Percentiles rank a stretch among this genome's conserved stretches.
These are phyloP conservation scores for Zopfia rhizophila DNA, from an alignment of 2,329 filamentous ascomycete species.

Conservation along the genomic window DNA sequence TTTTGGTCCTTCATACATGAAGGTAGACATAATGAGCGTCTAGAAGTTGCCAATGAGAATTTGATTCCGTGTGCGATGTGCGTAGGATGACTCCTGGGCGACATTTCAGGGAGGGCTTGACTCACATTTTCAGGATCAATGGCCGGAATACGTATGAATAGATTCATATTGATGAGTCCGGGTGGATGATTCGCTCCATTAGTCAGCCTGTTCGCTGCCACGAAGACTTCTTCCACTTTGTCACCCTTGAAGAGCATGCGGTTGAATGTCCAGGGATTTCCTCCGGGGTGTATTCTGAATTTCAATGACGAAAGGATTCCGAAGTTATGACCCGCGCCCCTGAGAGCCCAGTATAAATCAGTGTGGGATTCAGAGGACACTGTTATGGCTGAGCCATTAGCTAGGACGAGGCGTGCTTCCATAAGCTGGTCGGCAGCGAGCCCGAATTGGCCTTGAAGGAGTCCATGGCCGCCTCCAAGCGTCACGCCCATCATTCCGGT, in stretches of 20 bases:
- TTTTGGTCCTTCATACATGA: constrained; percentile 30
- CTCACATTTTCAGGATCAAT: constrained; percentile 29
- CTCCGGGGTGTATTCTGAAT: constrained; percentile 1
- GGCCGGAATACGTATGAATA: constrained; percentile 19
- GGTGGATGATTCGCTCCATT: constrained; percentile 14
- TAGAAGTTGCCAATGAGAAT: constrained; percentile 2
- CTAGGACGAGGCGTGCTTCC: constrained; percentile 63
- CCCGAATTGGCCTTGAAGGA: constrained; percentile 64
- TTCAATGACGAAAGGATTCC: constrained; percentile 44
- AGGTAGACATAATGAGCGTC: constrained; percentile 27
- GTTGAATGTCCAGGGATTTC: constrained; percentile 17
- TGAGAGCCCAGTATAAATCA: constrained; percentile 54
- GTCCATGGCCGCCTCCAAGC: constrained; percentile 68
- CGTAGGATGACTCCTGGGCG: no score
- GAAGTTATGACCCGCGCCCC: constrained; percentile 52
- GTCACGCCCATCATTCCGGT: constrained; percentile 60
- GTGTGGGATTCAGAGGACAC: no score
- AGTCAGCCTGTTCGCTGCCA: constrained; percentile 53
- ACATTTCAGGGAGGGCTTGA: not conserved
- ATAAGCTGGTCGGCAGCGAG: constrained; percentile 65
- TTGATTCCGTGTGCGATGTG: no score
- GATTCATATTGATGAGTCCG: constrained; percentile 24
- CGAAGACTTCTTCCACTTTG: constrained; percentile 61
- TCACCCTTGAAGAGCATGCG: constrained; percentile 37
- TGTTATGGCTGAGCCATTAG: no score